These are phyloP conservation scores for Striga asiatica DNA, from an alignment of 257 asterid species.

Conservation along the genomic window DNA sequence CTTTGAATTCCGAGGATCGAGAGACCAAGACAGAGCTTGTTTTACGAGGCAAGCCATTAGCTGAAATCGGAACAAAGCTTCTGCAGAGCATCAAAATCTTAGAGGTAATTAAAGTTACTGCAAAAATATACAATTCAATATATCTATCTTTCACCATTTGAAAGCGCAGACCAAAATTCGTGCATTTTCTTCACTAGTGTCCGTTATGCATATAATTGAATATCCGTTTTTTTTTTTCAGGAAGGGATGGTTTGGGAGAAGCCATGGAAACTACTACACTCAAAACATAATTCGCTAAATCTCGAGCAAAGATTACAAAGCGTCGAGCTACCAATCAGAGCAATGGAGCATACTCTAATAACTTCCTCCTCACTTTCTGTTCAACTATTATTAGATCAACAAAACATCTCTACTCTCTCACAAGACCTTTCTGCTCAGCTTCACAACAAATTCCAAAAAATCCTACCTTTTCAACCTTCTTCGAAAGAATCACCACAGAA, in stretches of 20 bases:
- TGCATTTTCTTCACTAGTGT: no score
- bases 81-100: constrained; percentile 27
- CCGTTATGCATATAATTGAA: not conserved
- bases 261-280: not conserved
- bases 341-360: not conserved
- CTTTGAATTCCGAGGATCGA: constrained; percentile 16
- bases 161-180: no score
- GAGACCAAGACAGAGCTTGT: constrained; percentile 16
- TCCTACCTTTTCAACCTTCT: not conserved
- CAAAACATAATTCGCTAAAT: not conserved
- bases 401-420: not conserved
- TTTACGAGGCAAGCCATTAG: constrained; percentile 33
- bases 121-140: not conserved
- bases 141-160: no score
- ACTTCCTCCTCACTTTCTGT: not conserved
- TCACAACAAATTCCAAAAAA: not conserved
- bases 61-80: constrained; percentile 37
- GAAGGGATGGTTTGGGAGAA: not conserved
- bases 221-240: not conserved
- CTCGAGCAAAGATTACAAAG: not conserved
- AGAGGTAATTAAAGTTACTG: constrained; percentile 19
- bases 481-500: not conserved
- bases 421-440: not conserved
- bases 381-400: not conserved
- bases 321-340: not conserved